Conservation (phyloP, 495 filamentous ascomycete genomes). For the Penicillium egyptiacum region DNA sequence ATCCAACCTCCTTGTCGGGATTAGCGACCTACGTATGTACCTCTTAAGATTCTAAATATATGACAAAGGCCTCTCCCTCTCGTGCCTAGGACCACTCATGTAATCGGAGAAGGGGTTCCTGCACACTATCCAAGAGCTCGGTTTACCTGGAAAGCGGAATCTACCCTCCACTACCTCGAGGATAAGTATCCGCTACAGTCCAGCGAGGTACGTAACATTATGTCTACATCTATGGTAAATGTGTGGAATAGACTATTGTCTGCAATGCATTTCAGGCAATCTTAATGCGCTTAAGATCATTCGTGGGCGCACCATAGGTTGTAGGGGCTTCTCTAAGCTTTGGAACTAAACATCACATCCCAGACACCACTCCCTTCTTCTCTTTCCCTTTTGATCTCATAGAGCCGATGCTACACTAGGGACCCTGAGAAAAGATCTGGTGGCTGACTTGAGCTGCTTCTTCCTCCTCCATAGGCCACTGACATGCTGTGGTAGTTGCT, state of each 20-base stretch:
- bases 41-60: background rate
- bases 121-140: background rate
- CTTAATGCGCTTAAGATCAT: background rate
- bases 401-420: too few relatives aligned
- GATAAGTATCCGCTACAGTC: background rate
- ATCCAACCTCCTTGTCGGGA: background rate
- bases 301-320: background rate
- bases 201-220: background rate
- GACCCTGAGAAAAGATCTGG: too few relatives aligned
- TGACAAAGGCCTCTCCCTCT: background rate
- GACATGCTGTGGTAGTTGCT: too few relatives aligned
- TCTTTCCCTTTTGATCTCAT: too few relatives aligned
- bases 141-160: background rate
- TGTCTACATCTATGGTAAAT: background rate
- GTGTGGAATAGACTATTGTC: background rate
- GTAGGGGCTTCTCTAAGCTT: background rate
- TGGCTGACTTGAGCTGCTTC: too few relatives aligned
- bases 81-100: too few relatives aligned
- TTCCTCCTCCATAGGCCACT: too few relatives aligned
- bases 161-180: background rate
- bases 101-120: too few relatives aligned
- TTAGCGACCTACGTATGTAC: background rate
- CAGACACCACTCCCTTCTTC: background rate
- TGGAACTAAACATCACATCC: background rate
- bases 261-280: background rate